These are phyloP conservation scores for Corylus heterophylla DNA, from an alignment of 306 rosid genomes.

Conservation along the genomic window DNA sequence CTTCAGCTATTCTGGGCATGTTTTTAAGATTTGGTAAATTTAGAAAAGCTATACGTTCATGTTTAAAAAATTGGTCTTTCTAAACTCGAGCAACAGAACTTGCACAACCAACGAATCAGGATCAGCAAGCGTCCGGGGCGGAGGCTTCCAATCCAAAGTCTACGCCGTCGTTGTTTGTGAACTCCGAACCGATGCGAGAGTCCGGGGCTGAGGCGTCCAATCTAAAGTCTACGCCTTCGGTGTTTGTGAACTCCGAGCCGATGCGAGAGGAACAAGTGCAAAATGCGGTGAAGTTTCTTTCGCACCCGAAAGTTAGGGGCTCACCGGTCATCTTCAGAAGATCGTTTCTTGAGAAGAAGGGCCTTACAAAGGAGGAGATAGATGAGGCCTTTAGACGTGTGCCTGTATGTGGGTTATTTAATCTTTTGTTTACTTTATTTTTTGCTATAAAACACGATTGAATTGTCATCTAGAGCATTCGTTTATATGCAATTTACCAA, in stretches of 20 bases:
- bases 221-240: slow-evolving; percentile 55
- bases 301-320: slow-evolving; percentile 89
- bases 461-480: neutral
- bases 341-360: slow-evolving; percentile 91
- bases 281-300: slow-evolving; percentile 89
- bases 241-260: slow-evolving; percentile 60
- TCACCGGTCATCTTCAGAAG: slow-evolving; percentile 85
- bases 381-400: slow-evolving; percentile 93
- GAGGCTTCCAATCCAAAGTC: slow-evolving; percentile 55
- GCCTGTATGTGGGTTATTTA: slow-evolving; percentile 58
- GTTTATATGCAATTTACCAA: slow-evolving; percentile 9
- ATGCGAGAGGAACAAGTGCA: slow-evolving; percentile 92
- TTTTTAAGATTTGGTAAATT: neutral
- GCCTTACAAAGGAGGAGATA: slow-evolving; percentile 95
- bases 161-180: slow-evolving; percentile 71
- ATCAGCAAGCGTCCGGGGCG: slow-evolving; percentile 50
- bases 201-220: slow-evolving; percentile 53
- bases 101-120: slow-evolving; percentile 43
- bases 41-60: neutral
- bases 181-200: slow-evolving; percentile 35
- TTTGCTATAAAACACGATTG: neutral
- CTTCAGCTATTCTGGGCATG: neutral
- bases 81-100: slow-evolving; percentile 36
- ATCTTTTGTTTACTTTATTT: neutral
- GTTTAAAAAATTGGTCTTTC: slow-evolving; percentile 16